Evolutionary conservation across 1,284 basidiomycete genomes (phyloP).

Genomic region (Ceratobasidium theobromae): DNA sequence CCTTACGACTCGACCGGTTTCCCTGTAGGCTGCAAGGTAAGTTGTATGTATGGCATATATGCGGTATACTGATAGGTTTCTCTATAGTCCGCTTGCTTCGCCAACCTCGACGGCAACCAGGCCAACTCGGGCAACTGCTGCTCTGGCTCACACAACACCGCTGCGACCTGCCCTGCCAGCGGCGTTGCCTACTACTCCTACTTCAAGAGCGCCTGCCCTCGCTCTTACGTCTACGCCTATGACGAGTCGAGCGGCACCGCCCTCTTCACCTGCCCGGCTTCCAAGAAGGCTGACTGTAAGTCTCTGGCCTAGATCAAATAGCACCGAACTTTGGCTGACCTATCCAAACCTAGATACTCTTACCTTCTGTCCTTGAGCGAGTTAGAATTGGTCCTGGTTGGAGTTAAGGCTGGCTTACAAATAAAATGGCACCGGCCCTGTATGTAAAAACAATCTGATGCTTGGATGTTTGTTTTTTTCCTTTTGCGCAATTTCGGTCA

Average conservation of each 20-base stretch:
- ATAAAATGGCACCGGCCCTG: not conserved
- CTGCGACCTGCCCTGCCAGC: conserved; percentile 37
- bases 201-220: conserved; percentile 40
- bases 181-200: conserved; percentile 33
- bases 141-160: conserved; percentile 38
- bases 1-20: conserved; percentile 35
- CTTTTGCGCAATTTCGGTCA: not conserved
- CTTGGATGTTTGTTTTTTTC: conserved; percentile 1
- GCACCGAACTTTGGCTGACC: too few relatives aligned
- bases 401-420: conserved; percentile 12
- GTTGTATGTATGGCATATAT: not conserved
- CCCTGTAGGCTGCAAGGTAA: conserved; percentile 37
- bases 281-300: conserved; percentile 34
- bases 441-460: conserved; percentile 11
- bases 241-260: conserved; percentile 41
- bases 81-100: conserved; percentile 31
- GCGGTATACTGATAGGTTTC: conserved; percentile 50
- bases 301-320: not conserved
- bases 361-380: conserved; percentile 40
- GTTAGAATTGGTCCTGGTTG: not conserved
- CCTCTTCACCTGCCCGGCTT: conserved; percentile 32
- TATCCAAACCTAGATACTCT: conserved; percentile 34
- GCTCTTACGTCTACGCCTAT: conserved; percentile 42
- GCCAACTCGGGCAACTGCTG: conserved; percentile 41
- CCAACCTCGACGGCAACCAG: conserved; percentile 36